phyloP scores from a whole-genome alignment of 805 yeast genomes.

The Cyberlindnera veronae region DNA sequence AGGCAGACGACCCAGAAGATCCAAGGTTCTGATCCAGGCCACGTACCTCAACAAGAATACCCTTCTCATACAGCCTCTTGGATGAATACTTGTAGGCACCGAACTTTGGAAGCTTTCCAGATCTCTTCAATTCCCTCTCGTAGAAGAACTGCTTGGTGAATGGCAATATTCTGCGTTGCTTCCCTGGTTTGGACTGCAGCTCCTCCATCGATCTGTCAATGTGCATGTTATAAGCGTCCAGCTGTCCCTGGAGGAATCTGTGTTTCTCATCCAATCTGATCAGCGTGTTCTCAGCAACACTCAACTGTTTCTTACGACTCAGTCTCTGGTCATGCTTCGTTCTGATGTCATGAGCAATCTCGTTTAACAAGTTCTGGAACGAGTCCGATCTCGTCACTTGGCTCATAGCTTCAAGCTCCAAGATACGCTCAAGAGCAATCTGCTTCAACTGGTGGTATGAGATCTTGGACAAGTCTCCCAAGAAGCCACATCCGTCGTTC shows the following conservation, averaged over 20 bases:
- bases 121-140: slow-evolving; percentile 62
- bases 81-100: slow-evolving; percentile 78
- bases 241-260: slow-evolving; percentile 37
- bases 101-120: slow-evolving; percentile 65
- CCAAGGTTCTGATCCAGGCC: slow-evolving; percentile 44
- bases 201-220: slow-evolving; percentile 49
- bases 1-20: slow-evolving; percentile 33
- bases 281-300: slow-evolving; percentile 42
- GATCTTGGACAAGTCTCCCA: slow-evolving; percentile 46
- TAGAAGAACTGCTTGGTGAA: slow-evolving; percentile 77
- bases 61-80: slow-evolving; percentile 69
- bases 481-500: slow-evolving; percentile 40
- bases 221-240: slow-evolving; percentile 41
- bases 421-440: slow-evolving; percentile 65
- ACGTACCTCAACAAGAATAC: slow-evolving; percentile 56
- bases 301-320: slow-evolving; percentile 44
- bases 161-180: slow-evolving; percentile 35
- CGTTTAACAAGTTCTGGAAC: slow-evolving; percentile 76
- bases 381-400: slow-evolving; percentile 61
- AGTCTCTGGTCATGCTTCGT: slow-evolving; percentile 50
- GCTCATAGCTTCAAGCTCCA: slow-evolving; percentile 71
- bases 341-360: slow-evolving; percentile 76
- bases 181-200: slow-evolving; percentile 39
- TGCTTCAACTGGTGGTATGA: slow-evolving; percentile 76
- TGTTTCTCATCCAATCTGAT: slow-evolving; percentile 44